phyloP scores from a whole-genome alignment of 2,329 filamentous ascomycete genomes.

The Ascochyta lentis region DNA sequence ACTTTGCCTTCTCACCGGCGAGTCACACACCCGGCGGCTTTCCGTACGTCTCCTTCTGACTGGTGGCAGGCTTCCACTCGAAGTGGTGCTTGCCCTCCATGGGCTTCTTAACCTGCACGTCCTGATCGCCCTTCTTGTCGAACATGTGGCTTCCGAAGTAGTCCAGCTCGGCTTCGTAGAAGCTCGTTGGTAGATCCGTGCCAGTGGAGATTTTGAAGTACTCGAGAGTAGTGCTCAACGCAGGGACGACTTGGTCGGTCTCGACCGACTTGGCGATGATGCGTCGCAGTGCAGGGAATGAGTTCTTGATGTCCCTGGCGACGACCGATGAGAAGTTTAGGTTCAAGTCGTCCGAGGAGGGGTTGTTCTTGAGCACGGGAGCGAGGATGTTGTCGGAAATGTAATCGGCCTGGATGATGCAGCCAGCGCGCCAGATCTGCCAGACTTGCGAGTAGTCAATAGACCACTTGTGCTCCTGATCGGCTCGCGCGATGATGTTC shows the following conservation, averaged over 20 bases:
- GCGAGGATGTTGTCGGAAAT: constrained; percentile 65
- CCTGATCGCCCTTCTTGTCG: constrained; percentile 62
- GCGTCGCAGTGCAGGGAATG: constrained; percentile 61
- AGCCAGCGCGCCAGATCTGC: constrained; percentile 72
- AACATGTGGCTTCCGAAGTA: constrained; percentile 74
- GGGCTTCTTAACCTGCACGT: constrained; percentile 54
- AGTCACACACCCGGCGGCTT: constrained; percentile 10
- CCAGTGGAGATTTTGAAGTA: constrained; percentile 70
- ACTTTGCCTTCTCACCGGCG: background rate
- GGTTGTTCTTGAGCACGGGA: constrained; percentile 48
- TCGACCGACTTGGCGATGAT: constrained; percentile 62
- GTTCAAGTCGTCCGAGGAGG: constrained; percentile 54
- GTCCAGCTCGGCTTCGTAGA: constrained; percentile 75
- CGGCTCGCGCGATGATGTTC: constrained; percentile 66
- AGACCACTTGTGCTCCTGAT: constrained; percentile 65
- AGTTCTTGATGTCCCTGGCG: constrained; percentile 60
- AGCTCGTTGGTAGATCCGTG: constrained; percentile 68
- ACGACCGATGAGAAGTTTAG: constrained; percentile 54
- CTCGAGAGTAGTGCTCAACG: constrained; percentile 67
- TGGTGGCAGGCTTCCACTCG: constrained; percentile 63
- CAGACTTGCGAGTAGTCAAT: constrained; percentile 61
- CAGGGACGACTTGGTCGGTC: constrained; percentile 66
- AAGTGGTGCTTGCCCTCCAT: constrained; percentile 67
- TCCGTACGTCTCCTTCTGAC: constrained; percentile 30
- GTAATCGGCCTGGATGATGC: constrained; percentile 73